Base-by-base conservation (phyloP, 225 moss, liverwort and hornwort species). In the Marchantia paleacea region DNA sequence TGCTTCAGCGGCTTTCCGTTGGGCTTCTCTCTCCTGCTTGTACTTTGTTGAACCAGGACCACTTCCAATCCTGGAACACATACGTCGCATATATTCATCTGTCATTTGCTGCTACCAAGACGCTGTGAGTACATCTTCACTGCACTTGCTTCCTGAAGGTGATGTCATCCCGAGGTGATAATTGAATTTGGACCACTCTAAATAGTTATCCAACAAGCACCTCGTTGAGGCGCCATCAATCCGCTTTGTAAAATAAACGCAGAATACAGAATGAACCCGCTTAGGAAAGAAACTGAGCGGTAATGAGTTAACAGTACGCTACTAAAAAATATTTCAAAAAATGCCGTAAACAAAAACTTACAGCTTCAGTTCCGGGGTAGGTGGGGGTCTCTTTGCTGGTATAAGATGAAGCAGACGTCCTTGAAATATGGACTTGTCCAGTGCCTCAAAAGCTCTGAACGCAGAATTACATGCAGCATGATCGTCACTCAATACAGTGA, bases 361-460 rank as follows among this genome's bases (percentile, higher is more conserved):
- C 97, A 61, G 85, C 79, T 90, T 89, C 73, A 84, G 83, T 76
- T 91, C 87, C 55, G 90, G 90, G 83, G 90, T 85, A 81, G 92
- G 89, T 48, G 90, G 91, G 68, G 95, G 91, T 75, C 92, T 90
- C 83, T 88, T 91, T 18, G 97, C 89, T 25, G 97, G 92, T 78
- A 99, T 84, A 48, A 95, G 92, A 85, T 99, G 97, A 52, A 99
- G 80, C 28, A 99, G 81, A 7, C 95, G 87, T 76, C 97, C 95
- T 87, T 99, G 95, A 83, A 99, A 99, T 55, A 89, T 92, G 72
- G 91, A 93, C 86, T 95, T 95, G 75, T 95, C 94, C 61, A 99
- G 85, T 53, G 85, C 87, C 80, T 94, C 91, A 89, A 94, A 90
- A n/a, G 97, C 93, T 84, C 97, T 95, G 84, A 53, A 87, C 80